A percentile compares a stretch with the other conserved stretches of the same genome.
phyloP scores from a whole-genome alignment of 2,329 filamentous ascomycete species.

The Periconia sp. region DNA sequence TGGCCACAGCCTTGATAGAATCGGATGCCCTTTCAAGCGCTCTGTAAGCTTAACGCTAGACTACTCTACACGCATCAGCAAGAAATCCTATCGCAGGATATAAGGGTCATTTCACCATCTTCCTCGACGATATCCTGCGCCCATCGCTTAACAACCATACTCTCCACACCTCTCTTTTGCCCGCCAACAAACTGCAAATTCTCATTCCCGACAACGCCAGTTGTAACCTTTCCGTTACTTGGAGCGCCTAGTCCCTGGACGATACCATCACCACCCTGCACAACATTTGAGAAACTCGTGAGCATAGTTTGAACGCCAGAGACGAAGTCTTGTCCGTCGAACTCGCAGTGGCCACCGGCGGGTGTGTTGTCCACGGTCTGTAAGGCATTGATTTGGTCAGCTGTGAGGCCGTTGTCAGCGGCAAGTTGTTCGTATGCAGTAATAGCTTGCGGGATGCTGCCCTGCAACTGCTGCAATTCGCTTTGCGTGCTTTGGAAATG shows the following conservation, averaged over 20 bases:
- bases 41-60: too few species aligned
- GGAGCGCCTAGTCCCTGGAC: conserved; percentile 55
- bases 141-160: conserved; percentile 39
- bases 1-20: too few species aligned
- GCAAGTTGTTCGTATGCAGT: conserved; percentile 59
- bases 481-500: conserved; percentile 63
- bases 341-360: conserved; percentile 64
- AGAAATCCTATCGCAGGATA: conserved; percentile 32
- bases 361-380: conserved; percentile 66
- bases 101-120: conserved; percentile 23
- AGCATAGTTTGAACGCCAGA: conserved; percentile 65
- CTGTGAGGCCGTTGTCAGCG: conserved; percentile 50
- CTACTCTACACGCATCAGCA: too few species aligned
- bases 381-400: conserved; percentile 55
- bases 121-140: conserved; percentile 22
- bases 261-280: conserved; percentile 59
- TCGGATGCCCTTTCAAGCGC: too few species aligned
- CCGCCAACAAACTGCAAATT: conserved; percentile 48
- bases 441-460: conserved; percentile 58
- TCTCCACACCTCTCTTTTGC: conserved; percentile 28
- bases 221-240: conserved; percentile 54
- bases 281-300: conserved; percentile 59
- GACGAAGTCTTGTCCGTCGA: conserved; percentile 61
- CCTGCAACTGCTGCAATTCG: conserved; percentile 58
- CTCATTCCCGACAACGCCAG: conserved; percentile 58